A percentile compares a stretch with the other conserved stretches of the same genome.
Evolutionary conservation across 2,329 filamentous ascomycete species (phyloP).

Genomic region (Beauveria rudraprayagi): DNA sequence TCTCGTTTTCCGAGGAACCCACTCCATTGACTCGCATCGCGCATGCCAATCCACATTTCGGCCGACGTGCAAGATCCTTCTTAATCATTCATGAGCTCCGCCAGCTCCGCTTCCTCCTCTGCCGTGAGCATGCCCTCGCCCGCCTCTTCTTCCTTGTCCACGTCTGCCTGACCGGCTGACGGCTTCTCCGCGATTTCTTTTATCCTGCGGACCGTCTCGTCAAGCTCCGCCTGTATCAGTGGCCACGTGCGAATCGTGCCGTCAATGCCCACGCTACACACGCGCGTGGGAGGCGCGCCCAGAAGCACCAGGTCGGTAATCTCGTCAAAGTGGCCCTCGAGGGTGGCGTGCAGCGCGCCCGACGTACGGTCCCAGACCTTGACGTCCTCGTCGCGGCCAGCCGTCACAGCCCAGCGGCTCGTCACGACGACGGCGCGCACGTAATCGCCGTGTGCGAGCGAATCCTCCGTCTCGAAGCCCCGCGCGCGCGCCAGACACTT

Average conservation of each 20-base stretch:
- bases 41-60: not conserved
- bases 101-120: slow-evolving; percentile 89
- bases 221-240: slow-evolving; percentile 52
- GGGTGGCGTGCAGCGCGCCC: slow-evolving; percentile 64
- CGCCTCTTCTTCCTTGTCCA: slow-evolving; percentile 33
- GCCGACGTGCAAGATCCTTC: not conserved
- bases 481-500: slow-evolving; percentile 67
- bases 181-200: slow-evolving; percentile 41
- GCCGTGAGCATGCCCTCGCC: slow-evolving; percentile 55
- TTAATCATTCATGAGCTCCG: slow-evolving; percentile 75
- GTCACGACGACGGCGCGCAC: slow-evolving; percentile 73
- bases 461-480: slow-evolving; percentile 64
- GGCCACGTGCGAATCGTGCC: slow-evolving; percentile 82
- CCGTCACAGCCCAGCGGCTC: slow-evolving; percentile 74
- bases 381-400: slow-evolving; percentile 83
- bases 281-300: slow-evolving; percentile 31
- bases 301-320: slow-evolving; percentile 72
- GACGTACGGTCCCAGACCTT: slow-evolving; percentile 77
- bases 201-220: slow-evolving; percentile 38
- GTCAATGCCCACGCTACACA: slow-evolving; percentile 85
- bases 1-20: not conserved
- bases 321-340: slow-evolving; percentile 86
- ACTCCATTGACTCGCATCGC: not conserved
- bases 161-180: slow-evolving; percentile 42
- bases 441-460: slow-evolving; percentile 76